Evolutionary conservation across 2,329 filamentous ascomycete genomes (phyloP).

Genomic region (Neoarthrinium moseri): DNA sequence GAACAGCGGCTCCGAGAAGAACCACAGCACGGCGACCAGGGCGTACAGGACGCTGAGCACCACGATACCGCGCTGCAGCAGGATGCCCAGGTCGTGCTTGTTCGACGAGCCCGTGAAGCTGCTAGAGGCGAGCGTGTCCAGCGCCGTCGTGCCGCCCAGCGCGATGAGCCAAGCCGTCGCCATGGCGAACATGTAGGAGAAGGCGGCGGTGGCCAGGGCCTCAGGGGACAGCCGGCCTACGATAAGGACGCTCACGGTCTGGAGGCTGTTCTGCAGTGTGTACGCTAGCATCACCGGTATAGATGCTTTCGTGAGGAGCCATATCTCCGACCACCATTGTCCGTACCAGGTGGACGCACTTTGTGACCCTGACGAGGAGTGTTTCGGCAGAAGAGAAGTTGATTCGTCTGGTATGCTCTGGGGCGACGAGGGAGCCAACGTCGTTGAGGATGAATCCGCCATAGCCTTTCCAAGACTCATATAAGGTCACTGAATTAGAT

Average conservation of each 20-base stretch:
- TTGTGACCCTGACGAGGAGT: not conserved
- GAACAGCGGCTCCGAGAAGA: conserved; percentile 73
- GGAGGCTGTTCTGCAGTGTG: conserved; percentile 79
- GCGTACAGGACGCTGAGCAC: conserved; percentile 72
- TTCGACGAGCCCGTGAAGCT: conserved; percentile 80
- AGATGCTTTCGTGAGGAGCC: conserved; percentile 66
- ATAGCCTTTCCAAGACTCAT: not conserved
- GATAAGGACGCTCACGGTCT: conserved; percentile 79
- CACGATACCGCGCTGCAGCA: conserved; percentile 74
- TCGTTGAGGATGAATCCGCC: conserved; percentile 1
- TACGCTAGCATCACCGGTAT: conserved; percentile 82
- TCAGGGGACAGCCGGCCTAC: conserved; percentile 78
- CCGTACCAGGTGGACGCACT: conserved; percentile 1
- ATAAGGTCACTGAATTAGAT: no score
- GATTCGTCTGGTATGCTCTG: not conserved
- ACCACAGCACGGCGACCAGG: conserved; percentile 72
- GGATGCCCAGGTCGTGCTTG: conserved; percentile 73
- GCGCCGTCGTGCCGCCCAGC: conserved; percentile 79
- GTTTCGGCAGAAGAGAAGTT: conserved; percentile 3
- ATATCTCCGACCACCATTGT: conserved; percentile 57
- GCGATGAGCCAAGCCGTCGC: conserved; percentile 84
- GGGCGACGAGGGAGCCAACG: conserved; percentile 2
- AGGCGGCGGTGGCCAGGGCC: conserved; percentile 77
- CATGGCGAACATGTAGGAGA: conserved; percentile 94
- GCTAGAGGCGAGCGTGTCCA: conserved; percentile 81